Conservation (phyloP, 164 flowering plant genomes). For the Stephania yunnanensis region DNA sequence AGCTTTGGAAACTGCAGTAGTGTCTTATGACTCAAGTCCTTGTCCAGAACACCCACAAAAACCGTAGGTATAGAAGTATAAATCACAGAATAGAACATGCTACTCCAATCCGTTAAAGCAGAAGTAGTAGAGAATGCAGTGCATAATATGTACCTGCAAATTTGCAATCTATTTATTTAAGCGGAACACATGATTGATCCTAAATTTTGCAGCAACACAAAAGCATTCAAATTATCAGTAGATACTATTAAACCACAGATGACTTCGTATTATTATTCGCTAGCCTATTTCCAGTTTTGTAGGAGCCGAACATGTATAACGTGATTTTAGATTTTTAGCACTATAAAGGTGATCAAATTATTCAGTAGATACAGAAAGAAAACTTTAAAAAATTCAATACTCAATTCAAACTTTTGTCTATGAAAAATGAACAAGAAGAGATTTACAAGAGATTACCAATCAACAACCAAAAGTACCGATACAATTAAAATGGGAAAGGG, state of each 20-base stretch:
- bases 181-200: not conserved
- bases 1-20: constrained; percentile 71
- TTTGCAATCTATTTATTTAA: not conserved
- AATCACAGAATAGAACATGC: constrained; percentile 76
- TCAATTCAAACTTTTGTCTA: not conserved
- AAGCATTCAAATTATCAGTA: not conserved
- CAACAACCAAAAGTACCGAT: not conserved
- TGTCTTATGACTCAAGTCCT: constrained; percentile 74
- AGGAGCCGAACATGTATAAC: too few species aligned
- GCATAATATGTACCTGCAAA: constrained; percentile 67
- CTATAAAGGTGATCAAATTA: not conserved
- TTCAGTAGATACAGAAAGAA: not conserved
- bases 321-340: not conserved
- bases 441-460: too few species aligned
- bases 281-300: too few species aligned
- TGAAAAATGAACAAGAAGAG: too few species aligned
- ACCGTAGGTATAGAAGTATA: constrained; percentile 90
- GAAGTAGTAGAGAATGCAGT: constrained; percentile 83
- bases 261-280: too few species aligned
- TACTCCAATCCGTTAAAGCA: constrained; percentile 92
- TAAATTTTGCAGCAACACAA: not conserved
- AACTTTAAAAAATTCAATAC: not conserved
- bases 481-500: not conserved
- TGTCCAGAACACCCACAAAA: constrained; percentile 80
- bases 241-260: too few species aligned